These are phyloP conservation scores for Pseudogymnoascus sp. DNA, from an alignment of 2,329 filamentous ascomycete genomes.

Conservation along the genomic window DNA sequence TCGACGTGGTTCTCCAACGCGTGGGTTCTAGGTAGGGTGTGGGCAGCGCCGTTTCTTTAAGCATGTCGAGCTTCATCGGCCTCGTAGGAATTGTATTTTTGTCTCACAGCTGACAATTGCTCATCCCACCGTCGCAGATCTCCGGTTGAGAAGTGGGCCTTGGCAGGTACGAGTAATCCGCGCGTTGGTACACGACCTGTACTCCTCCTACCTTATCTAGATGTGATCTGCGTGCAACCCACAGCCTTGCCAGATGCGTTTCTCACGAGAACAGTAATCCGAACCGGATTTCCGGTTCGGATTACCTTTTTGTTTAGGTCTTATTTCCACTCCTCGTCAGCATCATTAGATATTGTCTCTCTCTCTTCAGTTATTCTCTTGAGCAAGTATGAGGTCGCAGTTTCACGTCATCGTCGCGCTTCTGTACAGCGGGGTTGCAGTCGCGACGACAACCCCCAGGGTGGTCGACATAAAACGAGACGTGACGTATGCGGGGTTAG, in stretches of 20 bases:
- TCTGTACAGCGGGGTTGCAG: not conserved
- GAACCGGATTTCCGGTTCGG: not conserved
- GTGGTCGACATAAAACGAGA: slow-evolving; percentile 20
- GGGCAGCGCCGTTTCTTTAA: not conserved
- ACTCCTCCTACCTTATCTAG: not conserved
- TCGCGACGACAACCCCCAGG: not conserved
- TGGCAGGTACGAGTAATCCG: not conserved
- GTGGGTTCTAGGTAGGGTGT: not conserved
- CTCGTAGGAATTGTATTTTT: not conserved
- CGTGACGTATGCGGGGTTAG: slow-evolving; percentile 37
- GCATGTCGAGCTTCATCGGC: not conserved
- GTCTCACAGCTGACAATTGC: not conserved
- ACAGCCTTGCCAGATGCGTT: not conserved
- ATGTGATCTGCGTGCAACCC: not conserved
- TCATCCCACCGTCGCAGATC: not conserved
- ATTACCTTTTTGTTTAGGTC: not conserved
- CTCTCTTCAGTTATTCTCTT: not conserved
- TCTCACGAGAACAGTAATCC: not conserved
- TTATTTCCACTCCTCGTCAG: not conserved
- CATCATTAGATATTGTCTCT: not conserved
- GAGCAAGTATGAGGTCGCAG: not conserved
- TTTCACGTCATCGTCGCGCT: not conserved
- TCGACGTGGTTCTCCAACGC: not conserved
- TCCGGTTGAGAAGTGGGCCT: not conserved
- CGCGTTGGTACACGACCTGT: not conserved